Conservation (phyloP, 495 filamentous ascomycete species). For the Penicillium mononematosum region DNA sequence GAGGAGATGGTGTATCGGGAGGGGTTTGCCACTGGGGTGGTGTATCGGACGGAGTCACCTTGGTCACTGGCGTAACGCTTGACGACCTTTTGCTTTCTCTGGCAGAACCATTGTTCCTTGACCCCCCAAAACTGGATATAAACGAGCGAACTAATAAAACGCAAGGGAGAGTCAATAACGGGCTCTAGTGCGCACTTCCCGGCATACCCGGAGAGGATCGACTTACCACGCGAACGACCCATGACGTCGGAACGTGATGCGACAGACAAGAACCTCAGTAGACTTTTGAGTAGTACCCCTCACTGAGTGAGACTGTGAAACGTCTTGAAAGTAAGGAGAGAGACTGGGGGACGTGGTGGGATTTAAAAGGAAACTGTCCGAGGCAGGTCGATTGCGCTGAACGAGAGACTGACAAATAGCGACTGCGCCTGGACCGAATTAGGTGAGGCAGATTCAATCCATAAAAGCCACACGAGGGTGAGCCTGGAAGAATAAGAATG, state of each 20-base stretch:
- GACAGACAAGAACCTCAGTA: conserved; percentile 12
- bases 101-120: conserved; percentile 30
- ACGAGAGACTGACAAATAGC: conserved; percentile 10
- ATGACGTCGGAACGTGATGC: conserved; percentile 28
- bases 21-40: conserved; percentile 38
- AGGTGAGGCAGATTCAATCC: conserved; percentile 3
- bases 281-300: conserved; percentile 4
- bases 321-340: conserved; percentile 2
- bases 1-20: conserved; percentile 37
- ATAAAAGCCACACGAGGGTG: neutral
- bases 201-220: conserved; percentile 15
- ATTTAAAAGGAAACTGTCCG: conserved; percentile 8
- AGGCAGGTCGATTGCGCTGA: neutral
- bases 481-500: conserved; percentile 8
- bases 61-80: conserved; percentile 7
- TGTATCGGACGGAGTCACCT: conserved; percentile 23
- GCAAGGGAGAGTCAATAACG: conserved; percentile 33
- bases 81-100: conserved; percentile 35
- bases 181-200: conserved; percentile 5
- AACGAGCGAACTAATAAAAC: conserved; percentile 57
- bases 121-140: conserved; percentile 57
- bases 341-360: neutral
- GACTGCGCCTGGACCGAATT: conserved; percentile 1
- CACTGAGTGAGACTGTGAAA: conserved; percentile 12
- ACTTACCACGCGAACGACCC: conserved; percentile 48